Conservation (phyloP, 768 basidiomycete species). For the Leccinum olivaceopallidum region DNA sequence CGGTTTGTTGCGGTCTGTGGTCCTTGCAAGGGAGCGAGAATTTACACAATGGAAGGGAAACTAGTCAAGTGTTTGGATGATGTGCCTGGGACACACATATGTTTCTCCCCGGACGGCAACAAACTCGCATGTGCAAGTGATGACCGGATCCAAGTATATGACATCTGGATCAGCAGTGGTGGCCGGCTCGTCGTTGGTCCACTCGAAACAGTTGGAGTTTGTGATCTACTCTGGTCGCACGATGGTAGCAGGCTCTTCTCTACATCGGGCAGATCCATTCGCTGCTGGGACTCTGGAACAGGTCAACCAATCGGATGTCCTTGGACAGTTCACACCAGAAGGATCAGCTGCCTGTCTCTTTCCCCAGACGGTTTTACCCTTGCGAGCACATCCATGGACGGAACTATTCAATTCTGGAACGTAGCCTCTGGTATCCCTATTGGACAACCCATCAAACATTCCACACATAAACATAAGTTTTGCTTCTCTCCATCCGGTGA, state of each 20-base stretch:
- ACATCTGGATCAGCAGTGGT: not conserved
- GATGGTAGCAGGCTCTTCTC: not conserved
- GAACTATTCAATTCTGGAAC: too few relatives aligned
- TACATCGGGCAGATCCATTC: not conserved
- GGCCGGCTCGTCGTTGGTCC: not conserved
- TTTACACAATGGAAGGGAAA: not conserved
- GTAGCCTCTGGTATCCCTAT: too few relatives aligned
- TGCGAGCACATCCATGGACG: too few relatives aligned
- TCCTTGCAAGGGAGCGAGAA: not conserved
- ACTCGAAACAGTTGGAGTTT: not conserved
- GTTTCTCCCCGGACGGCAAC: not conserved
- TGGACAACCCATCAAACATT: too few relatives aligned
- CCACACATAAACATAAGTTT: not conserved
- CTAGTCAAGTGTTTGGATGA: not conserved
- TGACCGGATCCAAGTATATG: not conserved
- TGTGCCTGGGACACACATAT: not conserved
- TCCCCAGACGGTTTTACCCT: not conserved
- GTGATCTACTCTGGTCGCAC: not conserved
- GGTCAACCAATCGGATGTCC: not conserved
- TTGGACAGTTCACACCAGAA: not conserved
- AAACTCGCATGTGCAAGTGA: not conserved
- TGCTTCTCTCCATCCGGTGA: not conserved
- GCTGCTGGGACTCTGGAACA: not conserved
- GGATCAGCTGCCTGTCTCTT: not conserved
- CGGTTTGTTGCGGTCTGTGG: not conserved